A percentile compares a stretch with the other conserved stretches of the same genome.
Conservation (phyloP, 2,329 filamentous ascomycete species). For the Paraphoma chrysanthemicola region DNA sequence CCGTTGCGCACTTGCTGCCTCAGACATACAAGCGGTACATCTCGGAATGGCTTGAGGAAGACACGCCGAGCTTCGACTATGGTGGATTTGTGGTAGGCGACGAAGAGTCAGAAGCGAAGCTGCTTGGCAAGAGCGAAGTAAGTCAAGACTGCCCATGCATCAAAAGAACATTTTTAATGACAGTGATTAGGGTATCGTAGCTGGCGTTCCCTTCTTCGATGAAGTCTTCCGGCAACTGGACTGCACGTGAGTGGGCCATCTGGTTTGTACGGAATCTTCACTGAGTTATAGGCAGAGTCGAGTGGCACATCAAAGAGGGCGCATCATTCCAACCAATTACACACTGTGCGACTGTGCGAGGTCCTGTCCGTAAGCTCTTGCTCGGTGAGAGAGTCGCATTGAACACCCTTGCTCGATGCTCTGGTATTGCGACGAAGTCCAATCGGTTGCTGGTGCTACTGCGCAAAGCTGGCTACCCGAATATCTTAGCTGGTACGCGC, state of each 20-base stretch:
- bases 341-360: constrained; percentile 79
- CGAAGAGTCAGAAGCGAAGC: constrained; percentile 55
- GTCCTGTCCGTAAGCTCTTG: constrained; percentile 81
- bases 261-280: neutral
- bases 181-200: constrained; percentile 71
- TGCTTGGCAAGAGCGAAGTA: constrained; percentile 66
- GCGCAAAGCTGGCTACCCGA: constrained; percentile 73
- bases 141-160: constrained; percentile 5
- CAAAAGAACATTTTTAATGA: neutral
- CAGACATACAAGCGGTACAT: constrained; percentile 83
- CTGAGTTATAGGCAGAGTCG: constrained; percentile 60
- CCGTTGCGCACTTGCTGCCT: constrained; percentile 77
- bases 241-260: constrained; percentile 66
- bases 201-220: constrained; percentile 92
- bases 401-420: constrained; percentile 89
- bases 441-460: constrained; percentile 59
- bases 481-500: constrained; percentile 88
- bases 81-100: constrained; percentile 95
- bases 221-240: constrained; percentile 90
- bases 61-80: constrained; percentile 96
- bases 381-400: constrained; percentile 93
- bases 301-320: constrained; percentile 86
- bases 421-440: constrained; percentile 79
- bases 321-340: constrained; percentile 65
- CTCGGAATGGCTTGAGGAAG: constrained; percentile 88